phyloP scores from a whole-genome alignment of 306 rosid species.

The Dalbergia cochinchinensis region DNA sequence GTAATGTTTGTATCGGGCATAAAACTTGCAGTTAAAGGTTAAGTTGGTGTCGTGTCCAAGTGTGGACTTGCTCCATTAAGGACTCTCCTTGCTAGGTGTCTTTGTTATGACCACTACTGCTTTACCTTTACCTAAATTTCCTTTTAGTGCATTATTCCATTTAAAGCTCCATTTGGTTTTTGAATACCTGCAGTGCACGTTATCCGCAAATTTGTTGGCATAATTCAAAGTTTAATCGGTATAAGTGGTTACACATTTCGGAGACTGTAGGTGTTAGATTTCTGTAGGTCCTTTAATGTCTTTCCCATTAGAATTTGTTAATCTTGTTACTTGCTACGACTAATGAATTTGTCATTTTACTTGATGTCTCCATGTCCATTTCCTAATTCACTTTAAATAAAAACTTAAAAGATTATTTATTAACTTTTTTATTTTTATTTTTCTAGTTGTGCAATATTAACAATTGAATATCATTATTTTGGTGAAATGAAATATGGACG shows the following conservation, averaged over 20 bases:
- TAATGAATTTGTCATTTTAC: too few species aligned
- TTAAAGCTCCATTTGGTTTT: not conserved
- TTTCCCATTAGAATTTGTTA: too few species aligned
- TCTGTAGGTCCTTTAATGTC: too few species aligned
- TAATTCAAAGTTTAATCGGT: not conserved
- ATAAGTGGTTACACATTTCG: not conserved
- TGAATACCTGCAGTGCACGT: not conserved
- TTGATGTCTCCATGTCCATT: too few species aligned
- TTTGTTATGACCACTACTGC: not conserved
- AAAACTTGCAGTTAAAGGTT: conserved; percentile 25
- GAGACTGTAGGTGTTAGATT: too few species aligned
- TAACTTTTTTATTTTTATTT: too few species aligned
- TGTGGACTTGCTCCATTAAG: conserved; percentile 16
- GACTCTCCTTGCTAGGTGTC: not conserved
- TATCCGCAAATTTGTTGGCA: not conserved
- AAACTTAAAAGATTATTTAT: too few species aligned
- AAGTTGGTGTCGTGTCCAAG: conserved; percentile 1
- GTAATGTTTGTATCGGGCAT: conserved; percentile 12
- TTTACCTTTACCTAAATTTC: not conserved
- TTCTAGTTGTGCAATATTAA: too few species aligned
- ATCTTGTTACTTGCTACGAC: too few species aligned
- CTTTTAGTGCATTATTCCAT: not conserved
- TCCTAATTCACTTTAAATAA: too few species aligned
- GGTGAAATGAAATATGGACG: too few species aligned
- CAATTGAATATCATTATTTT: too few species aligned